Base-by-base conservation (phyloP, 352 stramenopile species). In the Pythium periplocum region DNA sequence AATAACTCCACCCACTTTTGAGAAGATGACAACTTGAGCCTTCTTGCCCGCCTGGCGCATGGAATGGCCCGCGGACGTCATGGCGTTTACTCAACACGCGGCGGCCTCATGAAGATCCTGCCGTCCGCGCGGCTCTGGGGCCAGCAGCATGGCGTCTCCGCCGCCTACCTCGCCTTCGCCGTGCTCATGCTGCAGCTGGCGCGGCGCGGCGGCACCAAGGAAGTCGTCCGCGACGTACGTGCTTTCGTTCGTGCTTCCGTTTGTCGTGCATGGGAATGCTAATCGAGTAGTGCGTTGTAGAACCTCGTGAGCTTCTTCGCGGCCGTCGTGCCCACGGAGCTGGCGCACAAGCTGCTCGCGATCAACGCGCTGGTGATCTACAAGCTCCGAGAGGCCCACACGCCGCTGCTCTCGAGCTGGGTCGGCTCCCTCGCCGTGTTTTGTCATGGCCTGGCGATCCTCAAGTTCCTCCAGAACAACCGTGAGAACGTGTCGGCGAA, bases 311-410 rank as follows among this genome's bases (percentile, higher is more conserved):
- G 68, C n/a, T 82, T 88, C 63, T 78, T 78, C 26, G 63, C 65
- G 26, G 71, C 75, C 8, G 64, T 84, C 53, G 48, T 87, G 26
- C 73, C 76, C 35, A 79, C 72, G 4, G 76, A 87, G 61, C 69
- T 85, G n/a, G 63, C 73, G 43, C 76, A 87, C 62, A 82, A 75
- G 30, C 50, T 87, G 42, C 32, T 87, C 17, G 62, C 66, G 4
- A 11, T 85, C 43, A 79, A 87, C 46, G 69, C 59, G 8, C 52
- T 55, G 2, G 61, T 79, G 6, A 59, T 86, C 12, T 83, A 65
- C 56, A 75, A 61, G 30, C 54, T 79, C 48, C 64, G 71, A 54
- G 78, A 78, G 59, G 70, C 60, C 3, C 66, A 70, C 26, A 39
- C 61, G 37, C 57, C 63, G 0, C 60, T 88, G 11, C 53, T 86